Evolutionary conservation across 2,329 filamentous ascomycete species (phyloP).

Genomic region (Phialophora expanda): DNA sequence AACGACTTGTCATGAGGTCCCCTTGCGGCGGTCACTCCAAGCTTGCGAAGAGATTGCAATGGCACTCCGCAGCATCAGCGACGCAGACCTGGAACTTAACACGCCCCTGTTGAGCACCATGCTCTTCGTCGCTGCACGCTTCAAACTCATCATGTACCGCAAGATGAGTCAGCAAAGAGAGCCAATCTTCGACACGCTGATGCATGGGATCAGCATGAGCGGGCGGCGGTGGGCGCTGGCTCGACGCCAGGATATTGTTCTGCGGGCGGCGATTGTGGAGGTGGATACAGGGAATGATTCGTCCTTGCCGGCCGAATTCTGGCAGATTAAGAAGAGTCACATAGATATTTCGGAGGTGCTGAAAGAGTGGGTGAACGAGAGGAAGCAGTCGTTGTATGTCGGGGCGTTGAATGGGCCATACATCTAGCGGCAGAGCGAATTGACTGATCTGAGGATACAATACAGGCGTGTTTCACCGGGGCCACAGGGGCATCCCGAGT

Average conservation of each 20-base stretch:
- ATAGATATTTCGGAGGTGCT: conserved; percentile 37
- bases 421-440: conserved; percentile 6
- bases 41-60: conserved; percentile 35
- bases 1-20: conserved; percentile 20
- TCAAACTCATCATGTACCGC: conserved; percentile 36
- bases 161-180: conserved; percentile 24
- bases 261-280: conserved; percentile 37
- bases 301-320: conserved; percentile 20
- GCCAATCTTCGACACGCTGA: conserved; percentile 37
- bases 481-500: no score
- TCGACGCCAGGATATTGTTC: conserved; percentile 35
- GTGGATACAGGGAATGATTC: conserved; percentile 25
- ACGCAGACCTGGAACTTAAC: conserved; percentile 38
- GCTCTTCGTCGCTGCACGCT: conserved; percentile 35
- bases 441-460: not conserved
- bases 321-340: conserved; percentile 35
- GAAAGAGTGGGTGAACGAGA: conserved; percentile 34
- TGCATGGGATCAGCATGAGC: conserved; percentile 40
- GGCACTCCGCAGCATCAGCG: conserved; percentile 36
- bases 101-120: conserved; percentile 33
- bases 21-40: conserved; percentile 34
- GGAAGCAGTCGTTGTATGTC: conserved; percentile 32
- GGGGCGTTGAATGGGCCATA: conserved; percentile 34
- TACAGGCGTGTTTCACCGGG: no score
- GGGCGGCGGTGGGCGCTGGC: conserved; percentile 38